phyloP scores from a whole-genome alignment of 75 land plant species.

The Picea glauca region DNA sequence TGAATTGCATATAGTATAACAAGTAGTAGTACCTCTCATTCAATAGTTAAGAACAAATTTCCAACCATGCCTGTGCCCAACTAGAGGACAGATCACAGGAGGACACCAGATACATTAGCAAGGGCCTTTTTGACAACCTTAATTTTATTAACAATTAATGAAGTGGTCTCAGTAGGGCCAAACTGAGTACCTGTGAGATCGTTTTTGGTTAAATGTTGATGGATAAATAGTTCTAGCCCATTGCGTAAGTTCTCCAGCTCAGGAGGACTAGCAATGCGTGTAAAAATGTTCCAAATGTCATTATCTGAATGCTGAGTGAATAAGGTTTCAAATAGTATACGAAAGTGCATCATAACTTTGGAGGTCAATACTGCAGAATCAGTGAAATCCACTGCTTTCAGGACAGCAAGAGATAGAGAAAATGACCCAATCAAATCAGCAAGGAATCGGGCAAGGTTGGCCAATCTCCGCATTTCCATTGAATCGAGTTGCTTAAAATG shows the following conservation, averaged over 20 bases:
- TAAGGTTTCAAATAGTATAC: slow-evolving; percentile 68
- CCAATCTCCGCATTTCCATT: slow-evolving; percentile 60
- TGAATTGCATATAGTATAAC: too few relatives aligned
- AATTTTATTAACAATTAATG: slow-evolving; percentile 22
- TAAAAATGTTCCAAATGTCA: slow-evolving; percentile 68
- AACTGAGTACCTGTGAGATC: slow-evolving; percentile 11
- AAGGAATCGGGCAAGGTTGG: slow-evolving; percentile 71
- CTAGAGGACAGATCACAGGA: slow-evolving; percentile 34
- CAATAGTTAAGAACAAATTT: too few relatives aligned
- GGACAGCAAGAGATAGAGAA: slow-evolving; percentile 65
- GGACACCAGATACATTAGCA: slow-evolving; percentile 54
- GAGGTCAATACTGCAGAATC: slow-evolving; percentile 47
- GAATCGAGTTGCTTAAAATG: slow-evolving; percentile 87
- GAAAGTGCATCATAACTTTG: slow-evolving; percentile 71
- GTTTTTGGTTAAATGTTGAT: slow-evolving; percentile 35
- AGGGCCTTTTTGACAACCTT: slow-evolving; percentile 75
- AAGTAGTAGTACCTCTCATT: too few relatives aligned
- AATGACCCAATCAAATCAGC: slow-evolving; percentile 65
- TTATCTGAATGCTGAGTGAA: slow-evolving; percentile 48
- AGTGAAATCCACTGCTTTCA: slow-evolving; percentile 70
- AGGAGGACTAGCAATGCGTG: slow-evolving; percentile 63
- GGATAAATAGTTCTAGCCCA: slow-evolving; percentile 62
- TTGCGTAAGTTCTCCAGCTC: slow-evolving; percentile 57
- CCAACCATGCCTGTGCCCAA: too few relatives aligned
- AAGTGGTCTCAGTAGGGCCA: slow-evolving; percentile 13